Evolutionary conservation across 768 basidiomycete genomes (phyloP), one percentile per base, ranked within the genome.

Genomic region (Auriscalpium orientale): DNA sequence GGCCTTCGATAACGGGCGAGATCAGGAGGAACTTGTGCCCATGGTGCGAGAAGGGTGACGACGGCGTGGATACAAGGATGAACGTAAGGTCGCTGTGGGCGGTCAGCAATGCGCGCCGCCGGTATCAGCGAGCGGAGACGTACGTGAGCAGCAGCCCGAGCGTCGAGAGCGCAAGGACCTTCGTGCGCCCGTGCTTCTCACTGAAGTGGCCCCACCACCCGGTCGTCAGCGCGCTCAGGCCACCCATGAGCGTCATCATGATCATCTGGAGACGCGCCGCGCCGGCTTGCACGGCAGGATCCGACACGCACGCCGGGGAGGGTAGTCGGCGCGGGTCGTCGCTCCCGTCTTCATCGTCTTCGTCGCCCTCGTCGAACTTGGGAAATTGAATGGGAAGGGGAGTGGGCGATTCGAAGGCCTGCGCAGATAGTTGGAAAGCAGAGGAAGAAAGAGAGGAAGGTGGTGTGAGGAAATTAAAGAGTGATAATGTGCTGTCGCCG

Each of bases 121-220:
- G 28, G 21, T 28, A 28, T 1, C 28, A 72, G 54, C 71, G 18
- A 65, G 62, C 76, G 70, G 16, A 74, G 56, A 72, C 83, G 55
- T 64, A 91, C 92, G 86, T 88, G 60, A 81, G 69, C 53, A 91
- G 75, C 1, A 92, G 76, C 15, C 93, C 91, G 18, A 83, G 58
- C 7, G 87, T 75, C 38, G 85, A 79, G 15, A 82, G 68, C 2
- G 80, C 79, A 55, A 95, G 79, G 46, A 95, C 80, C 22, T 78
- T 79, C 49, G 85, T 92, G 37, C 93, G 79, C 10, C 93, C 93
- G 59, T 84, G 72, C 9, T 76, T 70, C 67, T 95, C 92, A 10
- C 89, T 85, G 44, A 84, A 80, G 49, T 83, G 79, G 51, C 89
- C 89, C 93, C 93, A 97, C 72, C 85, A 89, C 0, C 88, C 90